Base-by-base conservation (phyloP, 768 basidiomycete genomes). In the Albatrellus ellisii region DNA sequence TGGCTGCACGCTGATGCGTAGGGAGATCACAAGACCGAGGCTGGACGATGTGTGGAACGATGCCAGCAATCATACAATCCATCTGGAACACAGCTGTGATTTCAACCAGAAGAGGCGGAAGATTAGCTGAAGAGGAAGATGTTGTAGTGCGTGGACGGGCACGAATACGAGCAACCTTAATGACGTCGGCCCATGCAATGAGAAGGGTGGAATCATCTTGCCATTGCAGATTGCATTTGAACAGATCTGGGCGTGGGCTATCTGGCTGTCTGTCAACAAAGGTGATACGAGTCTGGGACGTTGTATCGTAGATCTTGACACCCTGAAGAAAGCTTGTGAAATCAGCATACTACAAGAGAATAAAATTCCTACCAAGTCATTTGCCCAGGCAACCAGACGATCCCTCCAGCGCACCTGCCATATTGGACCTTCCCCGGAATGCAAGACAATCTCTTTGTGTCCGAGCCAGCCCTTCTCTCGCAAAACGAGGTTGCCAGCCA, bases 391-490 rank as follows among this genome's bases (percentile, higher is more conserved):
- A 49, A 97, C 89, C 24, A 95, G 65, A 36, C 72, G 72, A 1
- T 78, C 80, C 53, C 77, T 67, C 95, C 95, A 98, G 44, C 81
- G 72, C 8, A 80, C 76, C 39, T 79, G 77, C 90, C 91, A 97
- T 40, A 99, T 87, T 0, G 95, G 88, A 9, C 94, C 95, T 61
- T 98, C 95, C 4, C 82, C 85, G 26, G 65, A 67, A 54, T 90
- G 81, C 15, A 95, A 57, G 5, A 80, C 59, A 0, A 80, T 86
- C 57, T 94, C 91, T 54, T 87, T 95, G 53, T 95, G 86, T 0
- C 94, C 91, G 1, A 97, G 62, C 92, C 95, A 97, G 5, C 91
- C 87, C 56, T 95, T 97, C 66, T 97, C 94, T 48, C 85, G 76
- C 51, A 95, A 53, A n/a, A 86, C 66, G 21, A 99, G 64, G 17